Conservation (phyloP, 2,329 filamentous ascomycete genomes). For the Rhynchosporium secalis region DNA sequence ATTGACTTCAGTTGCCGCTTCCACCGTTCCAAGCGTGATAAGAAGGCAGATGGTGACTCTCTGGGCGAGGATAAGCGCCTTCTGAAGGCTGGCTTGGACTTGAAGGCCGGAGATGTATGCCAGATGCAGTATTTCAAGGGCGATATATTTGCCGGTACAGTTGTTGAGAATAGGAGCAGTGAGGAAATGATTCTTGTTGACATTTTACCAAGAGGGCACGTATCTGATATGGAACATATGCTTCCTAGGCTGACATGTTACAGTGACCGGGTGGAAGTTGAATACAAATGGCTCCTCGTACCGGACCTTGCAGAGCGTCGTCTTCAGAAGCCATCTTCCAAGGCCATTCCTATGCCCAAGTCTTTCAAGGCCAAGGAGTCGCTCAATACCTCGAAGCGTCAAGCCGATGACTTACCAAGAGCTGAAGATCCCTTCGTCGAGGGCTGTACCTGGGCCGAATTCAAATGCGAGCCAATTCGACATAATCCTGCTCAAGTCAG, state of each 20-base stretch:
- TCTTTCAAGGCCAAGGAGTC: conserved; percentile 63
- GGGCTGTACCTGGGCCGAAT: conserved; percentile 76
- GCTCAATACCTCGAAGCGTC: conserved; percentile 64
- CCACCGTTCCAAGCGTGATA: conserved; percentile 84
- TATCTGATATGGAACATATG: conserved; percentile 30
- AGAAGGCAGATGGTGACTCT: conserved; percentile 66
- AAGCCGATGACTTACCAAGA: conserved; percentile 61
- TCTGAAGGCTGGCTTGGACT: conserved; percentile 63
- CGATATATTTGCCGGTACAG: conserved; percentile 87
- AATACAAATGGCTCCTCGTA: conserved; percentile 82
- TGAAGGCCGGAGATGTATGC: conserved; percentile 74
- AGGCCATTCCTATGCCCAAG: conserved; percentile 69
- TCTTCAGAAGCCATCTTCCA: conserved; percentile 71
- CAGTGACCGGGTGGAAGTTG: conserved; percentile 73
- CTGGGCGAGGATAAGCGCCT: conserved; percentile 72
- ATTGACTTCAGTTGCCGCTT: conserved; percentile 95
- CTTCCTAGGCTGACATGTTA: conserved; percentile 44
- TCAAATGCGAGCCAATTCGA: conserved; percentile 61
- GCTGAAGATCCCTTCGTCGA: conserved; percentile 68
- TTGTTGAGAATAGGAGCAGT: conserved; percentile 76
- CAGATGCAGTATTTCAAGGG: conserved; percentile 83
- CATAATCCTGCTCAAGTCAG: conserved; percentile 62
- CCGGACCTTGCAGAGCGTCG: conserved; percentile 69
- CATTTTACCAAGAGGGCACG: conserved; percentile 80
- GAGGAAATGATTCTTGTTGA: conserved; percentile 80